Evolutionary conservation across 495 filamentous ascomycete genomes (phyloP).

Genomic region (Penicillium tannophilum): DNA sequence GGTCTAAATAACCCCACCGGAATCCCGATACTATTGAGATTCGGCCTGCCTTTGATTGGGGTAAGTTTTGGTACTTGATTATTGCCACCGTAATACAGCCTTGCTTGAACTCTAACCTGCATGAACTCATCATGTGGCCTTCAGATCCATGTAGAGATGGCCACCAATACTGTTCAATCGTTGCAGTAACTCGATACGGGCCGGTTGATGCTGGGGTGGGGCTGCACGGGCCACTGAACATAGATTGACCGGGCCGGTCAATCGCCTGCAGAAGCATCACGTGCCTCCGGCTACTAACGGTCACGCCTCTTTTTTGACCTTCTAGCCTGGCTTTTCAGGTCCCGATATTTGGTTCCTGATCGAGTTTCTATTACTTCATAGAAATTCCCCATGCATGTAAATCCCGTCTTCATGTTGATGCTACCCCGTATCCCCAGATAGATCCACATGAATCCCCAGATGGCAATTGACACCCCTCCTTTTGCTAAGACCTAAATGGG

Average conservation of each 20-base stretch:
- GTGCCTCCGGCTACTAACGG: background rate
- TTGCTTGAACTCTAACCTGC: conserved; percentile 1
- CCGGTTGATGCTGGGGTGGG: conserved; percentile 4
- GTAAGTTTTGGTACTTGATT: background rate
- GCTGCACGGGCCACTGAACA: conserved; percentile 5
- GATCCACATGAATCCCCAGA: background rate
- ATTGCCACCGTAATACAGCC: background rate
- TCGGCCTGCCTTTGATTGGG: background rate
- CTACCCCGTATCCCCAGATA: conserved; percentile 1
- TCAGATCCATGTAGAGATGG: background rate
- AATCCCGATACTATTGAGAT: conserved; percentile 8
- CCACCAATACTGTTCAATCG: background rate
- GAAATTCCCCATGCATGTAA: conserved; percentile 1
- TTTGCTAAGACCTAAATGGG: background rate
- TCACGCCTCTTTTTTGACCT: background rate
- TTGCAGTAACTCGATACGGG: background rate
- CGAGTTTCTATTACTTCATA: conserved; percentile 13
- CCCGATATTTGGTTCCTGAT: background rate
- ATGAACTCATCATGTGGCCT: conserved; percentile 8
- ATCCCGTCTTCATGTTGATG: background rate
- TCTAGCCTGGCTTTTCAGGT: background rate
- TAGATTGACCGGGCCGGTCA: conserved; percentile 10
- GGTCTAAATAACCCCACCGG: conserved; percentile 12
- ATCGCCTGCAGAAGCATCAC: background rate
- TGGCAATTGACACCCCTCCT: background rate